A percentile compares a stretch with the other conserved stretches of the same genome.
These are phyloP conservation scores for Ophiostoma piceae DNA, from an alignment of 2,329 filamentous ascomycete genomes.

Conservation along the genomic window DNA sequence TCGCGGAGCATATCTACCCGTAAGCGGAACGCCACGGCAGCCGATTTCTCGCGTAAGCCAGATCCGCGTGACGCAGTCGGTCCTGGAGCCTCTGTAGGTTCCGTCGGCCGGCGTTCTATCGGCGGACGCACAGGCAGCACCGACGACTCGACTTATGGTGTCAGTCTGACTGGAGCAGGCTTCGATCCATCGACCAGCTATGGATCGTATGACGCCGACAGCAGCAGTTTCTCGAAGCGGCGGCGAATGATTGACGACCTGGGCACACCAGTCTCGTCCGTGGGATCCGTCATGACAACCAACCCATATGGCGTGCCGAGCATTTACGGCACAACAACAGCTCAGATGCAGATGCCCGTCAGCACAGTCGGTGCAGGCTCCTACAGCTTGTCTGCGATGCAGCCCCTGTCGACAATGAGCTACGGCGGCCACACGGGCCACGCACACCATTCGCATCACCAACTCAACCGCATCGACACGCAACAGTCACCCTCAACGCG, in stretches of 20 bases:
- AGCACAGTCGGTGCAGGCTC: conserved; percentile 24
- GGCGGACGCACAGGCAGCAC: conserved; percentile 8
- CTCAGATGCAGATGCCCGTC: conserved; percentile 17
- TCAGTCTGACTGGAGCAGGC: conserved; percentile 1
- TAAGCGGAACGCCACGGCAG: conserved; percentile 39
- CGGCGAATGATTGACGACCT: conserved; percentile 19
- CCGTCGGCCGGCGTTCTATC: conserved; percentile 12
- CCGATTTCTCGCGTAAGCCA: conserved; percentile 29
- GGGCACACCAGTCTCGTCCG: background rate
- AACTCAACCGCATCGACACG: conserved; percentile 25
- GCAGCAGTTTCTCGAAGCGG: conserved; percentile 19
- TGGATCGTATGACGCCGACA: conserved; percentile 22
- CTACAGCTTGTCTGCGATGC: conserved; percentile 22
- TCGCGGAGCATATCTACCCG: conserved; percentile 54
- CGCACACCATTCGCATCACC: conserved; percentile 11
- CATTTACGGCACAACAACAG: background rate
- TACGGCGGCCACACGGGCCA: conserved; percentile 15
- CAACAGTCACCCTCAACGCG: conserved; percentile 24
- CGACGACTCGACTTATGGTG: conserved; percentile 16
- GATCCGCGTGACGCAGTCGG: conserved; percentile 14
- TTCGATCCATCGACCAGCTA: conserved; percentile 20
- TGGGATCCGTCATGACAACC: background rate
- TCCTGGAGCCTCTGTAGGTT: background rate
- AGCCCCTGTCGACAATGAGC: background rate
- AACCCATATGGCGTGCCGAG: background rate